These are phyloP conservation scores for Achaetomiella virescens DNA, from an alignment of 495 filamentous ascomycete species.

Conservation along the genomic window DNA sequence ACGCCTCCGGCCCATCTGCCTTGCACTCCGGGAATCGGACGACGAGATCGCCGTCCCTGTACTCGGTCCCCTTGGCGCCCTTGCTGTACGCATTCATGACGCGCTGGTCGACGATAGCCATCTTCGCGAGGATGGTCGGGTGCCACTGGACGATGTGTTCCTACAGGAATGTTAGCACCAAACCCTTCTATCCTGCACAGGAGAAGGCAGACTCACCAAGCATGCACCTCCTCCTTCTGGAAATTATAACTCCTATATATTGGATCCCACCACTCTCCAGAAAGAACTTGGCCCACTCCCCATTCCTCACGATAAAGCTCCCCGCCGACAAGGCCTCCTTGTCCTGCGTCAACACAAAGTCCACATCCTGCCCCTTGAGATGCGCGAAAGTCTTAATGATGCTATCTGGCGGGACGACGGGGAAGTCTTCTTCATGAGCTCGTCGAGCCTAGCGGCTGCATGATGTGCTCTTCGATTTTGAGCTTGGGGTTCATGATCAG, in stretches of 20 bases:
- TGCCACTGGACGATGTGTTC: slow-evolving; percentile 97
- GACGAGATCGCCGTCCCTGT: slow-evolving; percentile 81
- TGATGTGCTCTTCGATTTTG: slow-evolving; percentile 64
- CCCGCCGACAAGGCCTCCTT: slow-evolving; percentile 66
- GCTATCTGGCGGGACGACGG: slow-evolving; percentile 89
- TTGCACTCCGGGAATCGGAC: slow-evolving; percentile 70
- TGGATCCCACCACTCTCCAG: slow-evolving; percentile 94
- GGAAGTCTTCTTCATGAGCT: slow-evolving; percentile 77
- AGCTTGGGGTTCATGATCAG: slow-evolving; percentile 80
- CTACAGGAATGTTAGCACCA: slow-evolving; percentile 38
- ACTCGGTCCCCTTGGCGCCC: slow-evolving; percentile 42
- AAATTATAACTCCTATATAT: slow-evolving; percentile 91
- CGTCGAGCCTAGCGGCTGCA: slow-evolving; percentile 61
- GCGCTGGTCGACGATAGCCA: slow-evolving; percentile 79
- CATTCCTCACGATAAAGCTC: slow-evolving; percentile 74
- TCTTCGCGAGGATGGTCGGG: slow-evolving; percentile 86
- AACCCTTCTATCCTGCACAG: background rate
- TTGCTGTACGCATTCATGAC: slow-evolving; percentile 67
- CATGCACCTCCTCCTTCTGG: slow-evolving; percentile 88
- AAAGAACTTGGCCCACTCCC: slow-evolving; percentile 89
- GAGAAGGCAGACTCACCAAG: slow-evolving; percentile 57
- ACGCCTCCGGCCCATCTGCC: slow-evolving; percentile 48
- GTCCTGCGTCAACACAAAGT: slow-evolving; percentile 82
- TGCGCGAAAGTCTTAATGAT: slow-evolving; percentile 93
- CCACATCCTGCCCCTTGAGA: slow-evolving; percentile 66